These are phyloP conservation scores for Candida berthetii DNA, from an alignment of 805 yeast genomes.

Conservation along the genomic window DNA sequence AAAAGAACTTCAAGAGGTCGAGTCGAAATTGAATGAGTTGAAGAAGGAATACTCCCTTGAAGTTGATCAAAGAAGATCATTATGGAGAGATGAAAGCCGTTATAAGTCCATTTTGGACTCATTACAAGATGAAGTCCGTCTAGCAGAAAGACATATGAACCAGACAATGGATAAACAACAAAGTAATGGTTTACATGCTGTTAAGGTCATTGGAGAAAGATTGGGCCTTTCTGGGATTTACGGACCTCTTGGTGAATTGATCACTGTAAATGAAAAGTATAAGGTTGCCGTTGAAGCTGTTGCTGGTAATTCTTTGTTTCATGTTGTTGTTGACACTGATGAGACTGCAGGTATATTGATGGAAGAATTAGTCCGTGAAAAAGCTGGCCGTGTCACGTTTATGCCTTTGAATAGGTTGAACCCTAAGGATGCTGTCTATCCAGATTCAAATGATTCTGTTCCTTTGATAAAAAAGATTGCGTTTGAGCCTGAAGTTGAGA, in stretches of 20 bases:
- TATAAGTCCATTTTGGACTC: conserved; percentile 50
- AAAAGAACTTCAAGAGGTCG: conserved; percentile 25
- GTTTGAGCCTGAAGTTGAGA: conserved; percentile 46
- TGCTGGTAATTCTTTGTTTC: conserved; percentile 82
- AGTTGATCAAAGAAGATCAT: conserved; percentile 59
- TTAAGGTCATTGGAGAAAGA: conserved; percentile 53
- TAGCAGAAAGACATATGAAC: conserved; percentile 53
- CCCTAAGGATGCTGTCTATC: conserved; percentile 40
- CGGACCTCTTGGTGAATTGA: conserved; percentile 84
- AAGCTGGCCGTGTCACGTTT: conserved; percentile 83
- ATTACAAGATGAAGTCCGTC: conserved; percentile 44
- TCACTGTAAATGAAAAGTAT: conserved; percentile 75
- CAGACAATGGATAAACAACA: conserved; percentile 74
- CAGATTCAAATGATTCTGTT: conserved; percentile 56
- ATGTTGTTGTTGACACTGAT: conserved; percentile 85
- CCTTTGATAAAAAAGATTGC: conserved; percentile 76
- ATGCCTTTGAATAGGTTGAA: conserved; percentile 76
- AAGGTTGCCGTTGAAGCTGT: conserved; percentile 83
- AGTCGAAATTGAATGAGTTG: conserved; percentile 21
- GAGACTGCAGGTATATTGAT: conserved; percentile 74
- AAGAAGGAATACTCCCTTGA: conserved; percentile 36
- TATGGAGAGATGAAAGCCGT: conserved; percentile 79
- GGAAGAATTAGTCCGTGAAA: conserved; percentile 65
- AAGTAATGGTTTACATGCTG: conserved; percentile 63
- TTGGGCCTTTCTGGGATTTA: conserved; percentile 60